Conservation (phyloP, 208 protist genomes). For the Leishmania mexicana region DNA sequence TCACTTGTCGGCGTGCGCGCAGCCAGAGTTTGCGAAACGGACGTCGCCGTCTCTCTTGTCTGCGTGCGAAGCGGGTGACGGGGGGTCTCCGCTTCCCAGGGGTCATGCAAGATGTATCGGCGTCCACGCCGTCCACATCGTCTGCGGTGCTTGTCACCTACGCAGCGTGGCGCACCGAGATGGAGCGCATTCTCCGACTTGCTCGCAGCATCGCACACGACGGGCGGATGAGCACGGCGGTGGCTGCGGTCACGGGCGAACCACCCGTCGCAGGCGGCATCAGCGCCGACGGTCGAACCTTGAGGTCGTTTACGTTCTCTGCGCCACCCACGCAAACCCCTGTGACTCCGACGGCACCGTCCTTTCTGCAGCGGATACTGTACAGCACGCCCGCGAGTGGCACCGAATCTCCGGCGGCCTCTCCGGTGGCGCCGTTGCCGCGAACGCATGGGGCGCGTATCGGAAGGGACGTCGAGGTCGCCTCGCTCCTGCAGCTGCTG, state of each 20-base stretch:
- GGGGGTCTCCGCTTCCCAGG: neutral
- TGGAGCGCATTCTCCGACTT: constrained; percentile 5
- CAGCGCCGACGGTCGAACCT: neutral
- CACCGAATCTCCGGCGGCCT: neutral
- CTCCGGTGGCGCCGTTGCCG: neutral
- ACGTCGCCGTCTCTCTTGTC: neutral
- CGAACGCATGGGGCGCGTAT: neutral
- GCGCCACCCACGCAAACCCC: neutral
- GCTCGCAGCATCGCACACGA: constrained; percentile 8
- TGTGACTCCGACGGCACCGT: neutral
- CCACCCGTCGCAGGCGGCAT: neutral
- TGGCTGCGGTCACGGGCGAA: constrained; percentile 6
- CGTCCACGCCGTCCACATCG: neutral
- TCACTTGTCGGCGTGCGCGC: neutral
- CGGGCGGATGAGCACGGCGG: neutral
- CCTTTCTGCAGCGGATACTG: constrained; percentile 8
- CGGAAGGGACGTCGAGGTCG: neutral
- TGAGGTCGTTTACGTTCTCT: neutral
- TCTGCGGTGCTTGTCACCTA: constrained; percentile 9
- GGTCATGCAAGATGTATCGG: constrained; percentile 10
- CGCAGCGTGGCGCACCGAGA: constrained; percentile 22
- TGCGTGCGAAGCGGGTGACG: neutral
- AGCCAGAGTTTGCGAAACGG: neutral
- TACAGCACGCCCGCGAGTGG: neutral
- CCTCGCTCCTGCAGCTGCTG: constrained; percentile 21